Evolutionary conservation across 495 filamentous ascomycete genomes (phyloP).

Genomic region (Xylaria grammica): DNA sequence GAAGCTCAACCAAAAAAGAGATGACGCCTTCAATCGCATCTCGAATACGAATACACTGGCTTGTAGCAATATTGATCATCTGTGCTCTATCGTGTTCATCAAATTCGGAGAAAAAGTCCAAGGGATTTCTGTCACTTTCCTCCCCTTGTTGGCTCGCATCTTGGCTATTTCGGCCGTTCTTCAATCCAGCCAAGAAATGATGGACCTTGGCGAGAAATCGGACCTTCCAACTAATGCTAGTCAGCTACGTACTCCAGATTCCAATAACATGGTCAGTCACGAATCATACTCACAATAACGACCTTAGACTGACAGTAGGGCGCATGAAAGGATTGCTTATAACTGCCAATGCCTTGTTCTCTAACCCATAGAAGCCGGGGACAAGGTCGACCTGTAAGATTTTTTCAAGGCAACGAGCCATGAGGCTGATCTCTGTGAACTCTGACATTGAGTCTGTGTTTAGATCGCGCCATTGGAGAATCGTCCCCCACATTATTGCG

Average conservation of each 20-base stretch:
- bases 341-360: background rate
- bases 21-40: background rate
- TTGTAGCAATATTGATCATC: constrained; percentile 4
- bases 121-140: background rate
- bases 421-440: background rate
- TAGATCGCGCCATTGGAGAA: background rate
- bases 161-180: background rate
- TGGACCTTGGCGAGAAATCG: background rate
- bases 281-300: background rate
- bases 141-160: background rate
- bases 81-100: background rate
- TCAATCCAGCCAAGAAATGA: background rate
- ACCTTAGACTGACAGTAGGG: background rate
- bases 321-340: background rate
- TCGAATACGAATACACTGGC: background rate
- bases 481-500: constrained; percentile 1
- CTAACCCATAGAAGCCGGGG: background rate
- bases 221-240: background rate
- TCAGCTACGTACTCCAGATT: background rate
- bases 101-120: background rate
- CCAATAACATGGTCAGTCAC: background rate
- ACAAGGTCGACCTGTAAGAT: background rate
- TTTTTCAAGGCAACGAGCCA: constrained; percentile 1
- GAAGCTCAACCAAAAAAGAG: constrained; percentile 1
- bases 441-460: background rate